Percentiles rank a stretch among this genome's conserved stretches.
These are phyloP conservation scores for Clohesyomyces aquaticus DNA, from an alignment of 495 filamentous ascomycete genomes.

Conservation along the genomic window DNA sequence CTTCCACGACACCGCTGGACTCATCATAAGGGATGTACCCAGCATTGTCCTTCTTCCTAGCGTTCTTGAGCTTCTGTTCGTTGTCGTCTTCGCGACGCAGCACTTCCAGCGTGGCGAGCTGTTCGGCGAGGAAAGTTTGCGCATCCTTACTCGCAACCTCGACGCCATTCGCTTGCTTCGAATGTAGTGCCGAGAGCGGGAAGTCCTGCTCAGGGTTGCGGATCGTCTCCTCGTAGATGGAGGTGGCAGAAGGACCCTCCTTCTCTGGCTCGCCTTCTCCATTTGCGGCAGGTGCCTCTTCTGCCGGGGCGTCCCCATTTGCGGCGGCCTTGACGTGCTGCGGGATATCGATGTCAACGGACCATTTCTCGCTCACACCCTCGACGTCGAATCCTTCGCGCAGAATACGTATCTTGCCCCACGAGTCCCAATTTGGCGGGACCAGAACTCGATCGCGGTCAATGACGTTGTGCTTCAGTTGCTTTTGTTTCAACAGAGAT, in stretches of 20 bases:
- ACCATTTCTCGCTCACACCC: conserved; percentile 80
- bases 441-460: conserved; percentile 94
- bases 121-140: conserved; percentile 75
- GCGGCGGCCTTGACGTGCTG: conserved; percentile 33
- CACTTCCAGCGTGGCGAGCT: conserved; percentile 71
- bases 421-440: conserved; percentile 96
- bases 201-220: conserved; percentile 66
- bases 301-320: conserved; percentile 8
- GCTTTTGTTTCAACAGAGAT: conserved; percentile 79
- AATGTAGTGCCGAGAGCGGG: conserved; percentile 56
- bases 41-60: conserved; percentile 48
- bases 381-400: conserved; percentile 96
- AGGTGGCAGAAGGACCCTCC: conserved; percentile 55
- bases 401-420: conserved; percentile 94
- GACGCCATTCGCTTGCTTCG: conserved; percentile 54
- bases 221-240: conserved; percentile 78
- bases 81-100: conserved; percentile 60
- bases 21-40: conserved; percentile 26
- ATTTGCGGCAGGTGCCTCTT: conserved; percentile 5
- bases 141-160: conserved; percentile 77
- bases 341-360: conserved; percentile 69
- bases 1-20: conserved; percentile 42
- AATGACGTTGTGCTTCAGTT: conserved; percentile 91
- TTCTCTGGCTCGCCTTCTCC: conserved; percentile 9
- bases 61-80: conserved; percentile 55